Evolutionary conservation across 257 asterid species (phyloP).

Genomic region (Scutellaria barbata): DNA sequence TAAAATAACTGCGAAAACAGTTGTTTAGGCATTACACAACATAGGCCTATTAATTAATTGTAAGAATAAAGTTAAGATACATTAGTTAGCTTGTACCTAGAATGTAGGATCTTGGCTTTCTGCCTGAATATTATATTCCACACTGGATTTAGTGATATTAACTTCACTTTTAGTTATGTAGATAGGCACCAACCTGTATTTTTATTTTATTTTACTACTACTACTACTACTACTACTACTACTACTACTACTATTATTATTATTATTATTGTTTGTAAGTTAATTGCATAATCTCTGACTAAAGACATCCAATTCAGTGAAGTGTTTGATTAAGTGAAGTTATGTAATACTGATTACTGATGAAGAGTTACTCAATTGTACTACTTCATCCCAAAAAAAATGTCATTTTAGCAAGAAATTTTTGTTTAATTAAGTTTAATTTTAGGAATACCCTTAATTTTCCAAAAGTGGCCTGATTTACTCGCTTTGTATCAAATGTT

Average conservation of each 20-base stretch:
- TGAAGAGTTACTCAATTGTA: conserved; percentile 5
- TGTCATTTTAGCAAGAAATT: too few species aligned
- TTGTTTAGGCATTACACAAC: conserved; percentile 34
- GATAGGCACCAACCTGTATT: background rate
- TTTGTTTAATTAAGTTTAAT: too few species aligned
- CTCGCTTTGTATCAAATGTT: too few species aligned
- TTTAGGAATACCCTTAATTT: too few species aligned
- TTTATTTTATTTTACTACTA: too few species aligned
- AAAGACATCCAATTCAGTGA: background rate
- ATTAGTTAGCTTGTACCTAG: conserved; percentile 39
- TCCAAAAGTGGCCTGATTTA: too few species aligned
- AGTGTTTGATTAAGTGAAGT: background rate
- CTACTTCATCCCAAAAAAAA: too few species aligned
- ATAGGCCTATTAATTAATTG: conserved; percentile 32
- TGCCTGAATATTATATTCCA: conserved; percentile 30
- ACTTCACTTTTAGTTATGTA: conserved; percentile 15
- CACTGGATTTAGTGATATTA: conserved; percentile 6
- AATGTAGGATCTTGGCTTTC: conserved; percentile 49
- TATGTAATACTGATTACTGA: conserved; percentile 13
- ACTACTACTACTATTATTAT: background rate
- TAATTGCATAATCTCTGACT: background rate
- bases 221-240: too few species aligned
- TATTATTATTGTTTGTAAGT: background rate
- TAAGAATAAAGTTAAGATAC: conserved; percentile 28
- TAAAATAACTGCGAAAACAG: conserved; percentile 29